These are phyloP conservation scores for Boeremia exigua DNA, from an alignment of 2,329 filamentous ascomycete genomes.

Conservation along the genomic window DNA sequence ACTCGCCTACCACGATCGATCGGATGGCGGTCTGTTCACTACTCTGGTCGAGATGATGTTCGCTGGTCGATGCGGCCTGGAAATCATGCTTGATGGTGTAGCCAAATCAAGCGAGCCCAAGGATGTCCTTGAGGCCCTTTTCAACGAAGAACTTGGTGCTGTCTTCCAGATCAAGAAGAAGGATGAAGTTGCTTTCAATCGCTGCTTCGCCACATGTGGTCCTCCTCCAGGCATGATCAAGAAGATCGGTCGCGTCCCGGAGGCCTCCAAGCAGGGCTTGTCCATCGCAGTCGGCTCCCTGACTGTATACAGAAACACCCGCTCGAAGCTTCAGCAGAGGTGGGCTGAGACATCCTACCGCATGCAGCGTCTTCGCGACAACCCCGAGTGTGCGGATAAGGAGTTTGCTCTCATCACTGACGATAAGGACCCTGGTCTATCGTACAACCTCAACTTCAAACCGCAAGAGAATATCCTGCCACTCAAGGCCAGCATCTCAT, in stretches of 20 bases:
- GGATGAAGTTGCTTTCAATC: conserved; percentile 83
- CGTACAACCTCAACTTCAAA: conserved; percentile 81
- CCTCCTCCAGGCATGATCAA: conserved; percentile 81
- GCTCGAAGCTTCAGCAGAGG: conserved; percentile 79
- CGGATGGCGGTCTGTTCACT: conserved; percentile 89
- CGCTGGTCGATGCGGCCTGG: conserved; percentile 86
- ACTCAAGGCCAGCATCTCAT: conserved; percentile 66
- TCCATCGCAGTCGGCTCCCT: conserved; percentile 74
- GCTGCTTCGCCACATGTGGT: conserved; percentile 89
- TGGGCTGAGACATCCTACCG: conserved; percentile 90
- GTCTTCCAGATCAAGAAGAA: conserved; percentile 92
- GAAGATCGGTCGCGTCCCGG: conserved; percentile 80
- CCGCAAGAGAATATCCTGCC: conserved; percentile 79
- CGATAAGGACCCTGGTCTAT: conserved; percentile 78
- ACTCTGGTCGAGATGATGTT: conserved; percentile 98
- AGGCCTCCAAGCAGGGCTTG: conserved; percentile 74
- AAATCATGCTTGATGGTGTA: conserved; percentile 81
- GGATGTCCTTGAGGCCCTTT: conserved; percentile 76
- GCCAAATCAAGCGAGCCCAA: conserved; percentile 65
- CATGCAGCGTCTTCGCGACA: conserved; percentile 90
- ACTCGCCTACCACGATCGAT: conserved; percentile 92
- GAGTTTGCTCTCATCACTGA: conserved; percentile 80
- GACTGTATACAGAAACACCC: conserved; percentile 71
- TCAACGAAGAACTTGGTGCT: conserved; percentile 95
- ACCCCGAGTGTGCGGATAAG: conserved; percentile 81